Percentiles rank a stretch among this genome's conserved stretches.
Evolutionary conservation across 2,329 filamentous ascomycete species (phyloP).

Genomic region (Aspergillus proliferans): DNA sequence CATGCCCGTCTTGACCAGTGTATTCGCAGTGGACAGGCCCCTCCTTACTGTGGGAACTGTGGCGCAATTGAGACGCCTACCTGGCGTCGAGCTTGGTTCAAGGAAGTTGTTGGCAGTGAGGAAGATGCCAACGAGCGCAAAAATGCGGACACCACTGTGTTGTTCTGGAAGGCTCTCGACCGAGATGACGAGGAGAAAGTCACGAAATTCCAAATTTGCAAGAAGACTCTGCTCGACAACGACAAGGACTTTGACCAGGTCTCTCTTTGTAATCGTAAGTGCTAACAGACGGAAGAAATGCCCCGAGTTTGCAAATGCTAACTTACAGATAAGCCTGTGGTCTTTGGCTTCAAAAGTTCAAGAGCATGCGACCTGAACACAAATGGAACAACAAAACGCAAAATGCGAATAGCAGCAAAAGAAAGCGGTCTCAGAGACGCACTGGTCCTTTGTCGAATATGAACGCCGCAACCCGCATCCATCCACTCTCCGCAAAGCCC

Average conservation of each 20-base stretch:
- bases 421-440: conserved; percentile 32
- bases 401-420: conserved; percentile 36
- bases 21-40: conserved; percentile 74
- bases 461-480: conserved; percentile 26
- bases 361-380: conserved; percentile 72
- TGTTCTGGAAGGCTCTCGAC: conserved; percentile 64
- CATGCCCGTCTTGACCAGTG: conserved; percentile 50
- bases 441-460: conserved; percentile 29
- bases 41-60: conserved; percentile 85
- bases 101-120: conserved; percentile 64
- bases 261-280: conserved; percentile 80
- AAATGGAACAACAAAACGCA: conserved; percentile 65
- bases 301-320: conserved; percentile 2
- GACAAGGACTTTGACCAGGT: conserved; percentile 68
- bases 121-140: conserved; percentile 61
- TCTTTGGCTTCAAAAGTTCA: conserved; percentile 87
- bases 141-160: conserved; percentile 65
- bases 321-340: conserved; percentile 60
- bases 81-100: conserved; percentile 90
- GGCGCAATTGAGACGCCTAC: conserved; percentile 93
- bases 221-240: conserved; percentile 62
- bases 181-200: conserved; percentile 58
- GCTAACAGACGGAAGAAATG: neutral
- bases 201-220: conserved; percentile 64
- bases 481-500: conserved; percentile 20